Conservation (phyloP, 129 eudicot species). For the Flaveria trinervia region DNA sequence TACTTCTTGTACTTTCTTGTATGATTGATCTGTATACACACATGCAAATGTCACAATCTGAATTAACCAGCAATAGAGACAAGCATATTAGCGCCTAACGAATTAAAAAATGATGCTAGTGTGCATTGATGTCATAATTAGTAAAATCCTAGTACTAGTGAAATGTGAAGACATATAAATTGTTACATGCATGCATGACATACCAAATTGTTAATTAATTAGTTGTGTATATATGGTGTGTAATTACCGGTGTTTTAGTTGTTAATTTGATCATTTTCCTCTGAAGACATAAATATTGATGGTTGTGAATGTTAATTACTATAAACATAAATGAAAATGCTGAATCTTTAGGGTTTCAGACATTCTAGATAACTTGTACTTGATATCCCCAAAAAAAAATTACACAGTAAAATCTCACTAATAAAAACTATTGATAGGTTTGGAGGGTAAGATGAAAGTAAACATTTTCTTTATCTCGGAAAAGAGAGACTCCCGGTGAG, state of each 20-base stretch:
- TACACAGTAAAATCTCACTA: too few species aligned
- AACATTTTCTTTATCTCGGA: too few species aligned
- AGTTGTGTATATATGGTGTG: background rate
- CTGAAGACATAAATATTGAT: background rate
- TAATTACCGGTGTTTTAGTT: too few species aligned
- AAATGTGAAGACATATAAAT: background rate
- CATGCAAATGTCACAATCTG: background rate
- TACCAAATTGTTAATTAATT: background rate
- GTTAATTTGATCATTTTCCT: background rate
- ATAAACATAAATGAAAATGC: background rate
- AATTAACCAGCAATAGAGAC: background rate
- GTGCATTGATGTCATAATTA: too few species aligned
- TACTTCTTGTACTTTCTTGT: slow-evolving; percentile 32
- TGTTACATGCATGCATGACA: background rate
- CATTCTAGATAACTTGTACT: too few species aligned
- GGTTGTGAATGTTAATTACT: background rate
- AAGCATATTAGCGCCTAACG: background rate
- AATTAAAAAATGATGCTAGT: background rate
- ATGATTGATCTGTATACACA: slow-evolving; percentile 39
- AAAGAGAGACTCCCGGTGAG: too few species aligned
- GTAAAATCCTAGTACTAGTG: too few species aligned
- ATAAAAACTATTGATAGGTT: too few species aligned
- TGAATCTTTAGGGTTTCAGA: too few species aligned
- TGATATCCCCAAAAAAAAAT: background rate
- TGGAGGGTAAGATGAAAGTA: too few species aligned